These are phyloP conservation scores for Knoxia roxburghii DNA, from an alignment of 257 asterid genomes.

Conservation along the genomic window DNA sequence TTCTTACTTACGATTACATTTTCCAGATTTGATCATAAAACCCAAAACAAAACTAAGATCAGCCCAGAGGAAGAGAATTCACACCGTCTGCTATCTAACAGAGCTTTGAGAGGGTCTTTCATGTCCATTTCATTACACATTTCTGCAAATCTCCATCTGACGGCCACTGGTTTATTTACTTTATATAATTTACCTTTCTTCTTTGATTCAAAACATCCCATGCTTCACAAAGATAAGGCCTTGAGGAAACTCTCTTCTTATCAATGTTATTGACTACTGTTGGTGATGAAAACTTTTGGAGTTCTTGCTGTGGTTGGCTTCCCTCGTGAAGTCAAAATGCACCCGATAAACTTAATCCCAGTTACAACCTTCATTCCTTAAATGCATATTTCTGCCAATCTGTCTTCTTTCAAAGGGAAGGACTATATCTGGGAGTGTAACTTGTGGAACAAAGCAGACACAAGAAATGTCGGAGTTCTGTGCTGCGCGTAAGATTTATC, in stretches of 20 bases:
- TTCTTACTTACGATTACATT: slow-evolving; percentile 3
- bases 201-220: slow-evolving; percentile 38
- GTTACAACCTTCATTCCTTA: slow-evolving; percentile 30
- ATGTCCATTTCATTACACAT: slow-evolving; percentile 37
- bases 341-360: slow-evolving; percentile 37
- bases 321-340: slow-evolving; percentile 74
- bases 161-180: slow-evolving; percentile 21
- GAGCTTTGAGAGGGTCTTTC: slow-evolving; percentile 60
- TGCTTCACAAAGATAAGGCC: slow-evolving; percentile 87
- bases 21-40: background rate
- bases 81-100: slow-evolving; percentile 34
- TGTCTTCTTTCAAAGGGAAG: slow-evolving; percentile 41
- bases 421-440: slow-evolving; percentile 56
- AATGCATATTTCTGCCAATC: background rate
- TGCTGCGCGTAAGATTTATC: slow-evolving; percentile 74
- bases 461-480: slow-evolving; percentile 89
- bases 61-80: background rate
- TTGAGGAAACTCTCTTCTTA: slow-evolving; percentile 8
- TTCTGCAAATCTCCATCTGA: slow-evolving; percentile 48
- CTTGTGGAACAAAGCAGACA: slow-evolving; percentile 77
- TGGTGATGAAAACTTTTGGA: slow-evolving; percentile 66
- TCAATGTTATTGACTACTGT: too few species aligned
- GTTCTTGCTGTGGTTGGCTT: slow-evolving; percentile 74
- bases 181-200: too few species aligned
- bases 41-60: background rate